phyloP scores from a whole-genome alignment of 2,329 filamentous ascomycete genomes.

The Fusarium beomiforme region DNA sequence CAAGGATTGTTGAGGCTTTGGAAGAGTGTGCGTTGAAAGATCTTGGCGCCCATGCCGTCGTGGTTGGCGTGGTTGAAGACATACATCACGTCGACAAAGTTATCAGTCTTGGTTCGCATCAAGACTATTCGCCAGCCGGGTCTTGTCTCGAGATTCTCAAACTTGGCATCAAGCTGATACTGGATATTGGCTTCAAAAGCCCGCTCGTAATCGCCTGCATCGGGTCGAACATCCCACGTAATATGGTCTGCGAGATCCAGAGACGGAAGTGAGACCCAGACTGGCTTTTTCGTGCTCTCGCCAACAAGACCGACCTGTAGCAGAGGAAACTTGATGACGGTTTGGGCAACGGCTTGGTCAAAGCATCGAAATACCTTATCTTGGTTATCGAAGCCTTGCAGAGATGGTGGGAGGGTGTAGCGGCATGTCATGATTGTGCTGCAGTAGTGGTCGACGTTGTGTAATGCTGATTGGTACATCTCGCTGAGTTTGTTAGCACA shows the following conservation, averaged over 20 bases:
- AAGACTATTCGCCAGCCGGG: slow-evolving; percentile 2
- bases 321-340: background rate
- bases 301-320: background rate
- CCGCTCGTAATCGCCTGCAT: background rate
- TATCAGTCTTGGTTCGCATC: background rate
- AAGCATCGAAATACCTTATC: background rate
- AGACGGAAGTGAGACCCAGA: background rate
- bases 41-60: background rate
- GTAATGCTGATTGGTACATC: slow-evolving; percentile 4
- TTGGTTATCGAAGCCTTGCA: background rate
- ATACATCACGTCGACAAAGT: slow-evolving; percentile 6
- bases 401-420: background rate
- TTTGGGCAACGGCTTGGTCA: background rate
- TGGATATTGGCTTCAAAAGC: background rate
- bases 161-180: slow-evolving; percentile 4
- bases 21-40: background rate
- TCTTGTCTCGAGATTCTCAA: background rate
- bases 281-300: background rate
- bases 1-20: background rate
- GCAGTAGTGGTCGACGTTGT: background rate
- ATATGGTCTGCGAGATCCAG: slow-evolving; percentile 7
- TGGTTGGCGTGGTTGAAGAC: background rate
- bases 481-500: background rate
- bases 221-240: background rate
- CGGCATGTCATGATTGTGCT: background rate